Evolutionary conservation across 345 rosid species (phyloP).

Genomic region (Syzygium aromaticum): DNA sequence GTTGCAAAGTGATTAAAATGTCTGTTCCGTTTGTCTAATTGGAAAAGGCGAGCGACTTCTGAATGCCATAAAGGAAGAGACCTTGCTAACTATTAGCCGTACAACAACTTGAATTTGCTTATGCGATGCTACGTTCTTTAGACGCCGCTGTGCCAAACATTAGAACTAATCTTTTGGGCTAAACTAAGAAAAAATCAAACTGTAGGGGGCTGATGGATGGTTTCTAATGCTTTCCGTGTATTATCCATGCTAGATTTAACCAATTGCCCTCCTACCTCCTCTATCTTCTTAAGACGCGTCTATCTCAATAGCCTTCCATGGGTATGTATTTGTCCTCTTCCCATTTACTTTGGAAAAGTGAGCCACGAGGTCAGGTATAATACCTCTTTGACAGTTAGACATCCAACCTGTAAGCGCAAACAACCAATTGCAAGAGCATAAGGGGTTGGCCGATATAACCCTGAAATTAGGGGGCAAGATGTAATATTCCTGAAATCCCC

Average conservation of each 20-base stretch:
- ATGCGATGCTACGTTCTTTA: neutral
- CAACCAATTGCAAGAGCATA: neutral
- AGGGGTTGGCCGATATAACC: neutral
- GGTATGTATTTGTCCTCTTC: neutral
- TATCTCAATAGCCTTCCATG: neutral
- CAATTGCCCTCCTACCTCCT: neutral
- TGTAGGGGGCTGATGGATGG: neutral
- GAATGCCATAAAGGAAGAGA: neutral
- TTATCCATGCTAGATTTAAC: neutral
- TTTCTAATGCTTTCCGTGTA: neutral
- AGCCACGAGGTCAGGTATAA: neutral
- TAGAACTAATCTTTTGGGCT: neutral
- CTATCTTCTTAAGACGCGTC: neutral
- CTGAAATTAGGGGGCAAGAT: neutral
- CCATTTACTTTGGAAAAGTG: neutral
- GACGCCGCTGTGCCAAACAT: neutral
- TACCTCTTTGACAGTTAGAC: neutral
- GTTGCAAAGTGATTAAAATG: neutral
- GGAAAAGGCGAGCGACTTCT: neutral
- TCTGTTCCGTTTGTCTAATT: neutral
- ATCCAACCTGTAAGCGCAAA: neutral
- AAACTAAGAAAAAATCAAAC: neutral
- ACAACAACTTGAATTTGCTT: neutral
- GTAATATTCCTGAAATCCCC: neutral
- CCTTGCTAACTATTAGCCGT: neutral